A percentile compares a stretch with the other conserved stretches of the same genome.
phyloP scores from a whole-genome alignment of 495 filamentous ascomycete genomes.

The Pseudomonodictys pantanalensis region DNA sequence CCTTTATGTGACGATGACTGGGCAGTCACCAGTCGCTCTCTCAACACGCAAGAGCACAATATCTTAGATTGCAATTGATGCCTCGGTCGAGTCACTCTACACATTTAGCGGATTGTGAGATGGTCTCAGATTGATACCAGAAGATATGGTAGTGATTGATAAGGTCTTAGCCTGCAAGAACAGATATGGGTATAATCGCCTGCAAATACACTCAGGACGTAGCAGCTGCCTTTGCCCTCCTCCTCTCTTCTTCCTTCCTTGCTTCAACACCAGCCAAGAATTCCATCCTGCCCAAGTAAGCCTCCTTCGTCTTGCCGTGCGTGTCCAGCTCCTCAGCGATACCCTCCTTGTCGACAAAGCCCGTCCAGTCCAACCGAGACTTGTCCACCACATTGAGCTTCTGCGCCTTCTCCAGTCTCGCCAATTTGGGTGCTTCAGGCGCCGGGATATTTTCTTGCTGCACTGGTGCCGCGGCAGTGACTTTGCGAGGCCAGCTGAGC shows the following conservation, averaged over 20 bases:
- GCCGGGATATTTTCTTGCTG: constrained; percentile 19
- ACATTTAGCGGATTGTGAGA: too few species aligned
- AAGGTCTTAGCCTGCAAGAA: too few species aligned
- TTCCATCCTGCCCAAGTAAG: constrained; percentile 78
- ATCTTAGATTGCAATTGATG: too few species aligned
- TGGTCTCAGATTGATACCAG: too few species aligned
- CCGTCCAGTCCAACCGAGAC: constrained; percentile 89
- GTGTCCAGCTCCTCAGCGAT: constrained; percentile 85
- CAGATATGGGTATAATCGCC: too few species aligned
- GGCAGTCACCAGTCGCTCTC: too few species aligned
- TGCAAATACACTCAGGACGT: too few species aligned
- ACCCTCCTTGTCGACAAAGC: constrained; percentile 87
- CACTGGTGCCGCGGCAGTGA: constrained; percentile 43
- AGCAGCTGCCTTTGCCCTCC: constrained; percentile 49
- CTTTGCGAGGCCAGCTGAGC: constrained; percentile 44
- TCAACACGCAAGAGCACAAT: too few species aligned
- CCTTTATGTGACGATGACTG: too few species aligned
- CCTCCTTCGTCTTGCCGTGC: constrained; percentile 78
- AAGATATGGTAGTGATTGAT: too few species aligned
- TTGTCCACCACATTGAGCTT: constrained; percentile 98
- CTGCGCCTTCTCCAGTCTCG: constrained; percentile 52
- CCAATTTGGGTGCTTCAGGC: constrained; percentile 8
- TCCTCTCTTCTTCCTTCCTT: constrained; percentile 71
- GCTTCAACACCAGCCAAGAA: constrained; percentile 82
- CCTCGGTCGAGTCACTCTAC: too few species aligned